These are phyloP conservation scores for Combretum micranthum DNA, from an alignment of 345 rosid species.

Conservation along the genomic window DNA sequence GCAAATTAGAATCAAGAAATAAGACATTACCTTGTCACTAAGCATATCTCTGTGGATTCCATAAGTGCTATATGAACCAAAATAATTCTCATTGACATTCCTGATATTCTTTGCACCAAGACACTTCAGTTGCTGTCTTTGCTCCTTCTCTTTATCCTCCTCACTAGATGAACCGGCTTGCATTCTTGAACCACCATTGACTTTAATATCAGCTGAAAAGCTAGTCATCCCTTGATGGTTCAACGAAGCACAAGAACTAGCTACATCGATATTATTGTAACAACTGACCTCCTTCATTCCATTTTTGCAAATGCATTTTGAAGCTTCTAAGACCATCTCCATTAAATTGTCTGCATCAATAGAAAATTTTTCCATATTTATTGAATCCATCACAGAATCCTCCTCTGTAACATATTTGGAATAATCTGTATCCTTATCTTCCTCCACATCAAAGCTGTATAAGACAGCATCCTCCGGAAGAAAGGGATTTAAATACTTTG, in stretches of 20 bases:
- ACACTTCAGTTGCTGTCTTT: conserved; percentile 23
- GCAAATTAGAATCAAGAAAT: background rate
- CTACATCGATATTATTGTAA: conserved; percentile 16
- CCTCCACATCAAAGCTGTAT: conserved; percentile 70
- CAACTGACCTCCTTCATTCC: conserved; percentile 27
- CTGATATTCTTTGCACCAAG: conserved; percentile 37
- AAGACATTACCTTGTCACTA: background rate
- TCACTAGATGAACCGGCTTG: conserved; percentile 12
- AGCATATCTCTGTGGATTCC: no score
- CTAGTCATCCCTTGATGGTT: background rate
- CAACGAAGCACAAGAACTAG: conserved; percentile 15
- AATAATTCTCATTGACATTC: conserved; percentile 62
- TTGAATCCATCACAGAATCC: conserved; percentile 38
- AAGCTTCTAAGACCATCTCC: conserved; percentile 18
- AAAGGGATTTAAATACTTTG: conserved; percentile 67
- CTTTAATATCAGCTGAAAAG: conserved; percentile 5
- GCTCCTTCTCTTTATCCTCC: conserved; percentile 16
- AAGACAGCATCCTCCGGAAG: conserved; percentile 73
- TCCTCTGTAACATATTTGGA: conserved; percentile 33
- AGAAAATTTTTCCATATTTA: conserved; percentile 31
- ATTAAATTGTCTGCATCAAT: conserved; percentile 25
- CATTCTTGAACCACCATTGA: conserved; percentile 22
- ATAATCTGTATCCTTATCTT: conserved; percentile 54
- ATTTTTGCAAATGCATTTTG: conserved; percentile 13
- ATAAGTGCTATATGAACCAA: no score